Conservation (phyloP, 768 basidiomycete genomes). For the Pluteus cervinus region DNA sequence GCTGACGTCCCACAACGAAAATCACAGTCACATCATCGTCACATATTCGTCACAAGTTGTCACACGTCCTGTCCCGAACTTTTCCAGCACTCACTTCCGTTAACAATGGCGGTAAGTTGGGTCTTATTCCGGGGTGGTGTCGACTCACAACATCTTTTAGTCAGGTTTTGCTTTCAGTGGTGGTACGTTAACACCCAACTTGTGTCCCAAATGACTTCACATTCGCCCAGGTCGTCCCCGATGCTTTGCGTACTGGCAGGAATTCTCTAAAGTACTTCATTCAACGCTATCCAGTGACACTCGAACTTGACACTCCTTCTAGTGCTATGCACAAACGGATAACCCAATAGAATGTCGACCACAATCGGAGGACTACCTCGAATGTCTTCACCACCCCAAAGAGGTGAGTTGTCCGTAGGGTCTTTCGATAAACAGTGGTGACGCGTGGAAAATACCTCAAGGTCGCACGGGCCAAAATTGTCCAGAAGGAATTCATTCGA, state of each 20-base stretch:
- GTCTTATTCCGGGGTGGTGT: neutral
- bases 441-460: no score
- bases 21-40: slow-evolving; percentile 6
- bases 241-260: slow-evolving; percentile 92
- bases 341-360: slow-evolving; percentile 64
- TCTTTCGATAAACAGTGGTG: neutral
- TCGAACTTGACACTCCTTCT: slow-evolving; percentile 2
- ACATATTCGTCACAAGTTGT: slow-evolving; percentile 3
- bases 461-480: slow-evolving; percentile 46
- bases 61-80: slow-evolving; percentile 4
- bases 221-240: slow-evolving; percentile 66
- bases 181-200: slow-evolving; percentile 22
- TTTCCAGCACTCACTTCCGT: slow-evolving; percentile 9
- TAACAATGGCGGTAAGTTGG: slow-evolving; percentile 31
- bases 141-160: slow-evolving; percentile 15
- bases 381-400: slow-evolving; percentile 85
- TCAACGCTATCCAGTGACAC: neutral
- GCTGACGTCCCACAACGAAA: neutral
- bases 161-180: slow-evolving; percentile 42
- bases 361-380: slow-evolving; percentile 81
- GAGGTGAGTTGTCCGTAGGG: slow-evolving; percentile 53
- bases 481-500: slow-evolving; percentile 68
- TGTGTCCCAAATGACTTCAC: neutral
- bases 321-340: slow-evolving; percentile 87
- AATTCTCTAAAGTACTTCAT: slow-evolving; percentile 34